phyloP scores from a whole-genome alignment of 306 rosid species.

The Vigna nakashimae region DNA sequence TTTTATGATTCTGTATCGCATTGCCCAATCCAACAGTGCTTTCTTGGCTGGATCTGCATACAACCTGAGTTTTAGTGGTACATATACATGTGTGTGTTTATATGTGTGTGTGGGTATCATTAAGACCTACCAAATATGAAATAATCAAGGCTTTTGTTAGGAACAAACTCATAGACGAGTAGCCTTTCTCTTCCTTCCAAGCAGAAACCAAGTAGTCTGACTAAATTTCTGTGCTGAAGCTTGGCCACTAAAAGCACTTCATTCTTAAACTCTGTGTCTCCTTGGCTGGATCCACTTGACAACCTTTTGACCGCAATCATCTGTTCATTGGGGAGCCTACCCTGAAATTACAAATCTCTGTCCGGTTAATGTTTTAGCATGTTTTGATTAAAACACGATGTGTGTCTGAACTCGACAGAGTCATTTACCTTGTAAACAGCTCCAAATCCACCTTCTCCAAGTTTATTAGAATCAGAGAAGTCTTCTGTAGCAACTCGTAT shows the following conservation, averaged over 20 bases:
- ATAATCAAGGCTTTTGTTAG: constrained; percentile 3
- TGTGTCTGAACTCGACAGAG: not conserved
- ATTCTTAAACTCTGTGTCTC: constrained; percentile 2
- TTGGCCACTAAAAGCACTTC: constrained; percentile 21
- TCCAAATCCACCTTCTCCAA: constrained; percentile 57
- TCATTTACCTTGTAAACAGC: constrained; percentile 43
- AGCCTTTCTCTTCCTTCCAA: constrained; percentile 21
- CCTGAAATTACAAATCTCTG: constrained; percentile 9
- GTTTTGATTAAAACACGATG: not conserved
- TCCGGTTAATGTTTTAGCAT: not conserved
- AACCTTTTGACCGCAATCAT: constrained; percentile 10
- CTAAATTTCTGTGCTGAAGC: constrained; percentile 28
- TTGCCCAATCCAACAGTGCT: not conserved
- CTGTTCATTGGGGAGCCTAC: constrained; percentile 1
- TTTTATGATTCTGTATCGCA: not conserved
- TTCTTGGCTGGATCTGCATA: not conserved
- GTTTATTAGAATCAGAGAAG: constrained; percentile 47
- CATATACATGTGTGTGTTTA: too few species aligned
- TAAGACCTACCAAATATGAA: not conserved
- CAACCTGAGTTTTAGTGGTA: not conserved
- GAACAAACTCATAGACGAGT: constrained; percentile 7
- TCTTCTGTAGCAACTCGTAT: constrained; percentile 42
- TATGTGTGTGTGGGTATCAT: too few species aligned
- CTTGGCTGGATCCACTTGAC: not conserved
- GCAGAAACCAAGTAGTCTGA: constrained; percentile 10